Conservation (phyloP, 768 basidiomycete species). For the Leccinum rimulosum region DNA sequence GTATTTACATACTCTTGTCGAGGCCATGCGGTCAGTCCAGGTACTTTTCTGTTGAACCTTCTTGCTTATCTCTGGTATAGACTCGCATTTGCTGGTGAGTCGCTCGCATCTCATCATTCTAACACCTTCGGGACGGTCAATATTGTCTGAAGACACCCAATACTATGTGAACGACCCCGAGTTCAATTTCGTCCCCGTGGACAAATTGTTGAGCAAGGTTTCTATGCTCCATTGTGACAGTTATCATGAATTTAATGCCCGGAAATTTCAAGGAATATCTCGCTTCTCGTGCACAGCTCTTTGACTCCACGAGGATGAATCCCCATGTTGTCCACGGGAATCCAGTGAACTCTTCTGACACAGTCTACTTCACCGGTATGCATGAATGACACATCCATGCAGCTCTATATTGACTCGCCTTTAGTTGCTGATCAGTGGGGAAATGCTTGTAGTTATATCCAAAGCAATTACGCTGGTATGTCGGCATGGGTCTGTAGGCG, state of each 20-base stretch:
- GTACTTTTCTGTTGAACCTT: neutral
- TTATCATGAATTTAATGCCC: neutral
- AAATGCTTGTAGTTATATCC: constrained; percentile 86
- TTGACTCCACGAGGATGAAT: constrained; percentile 66
- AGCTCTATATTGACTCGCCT: constrained; percentile 1
- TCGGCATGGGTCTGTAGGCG: neutral
- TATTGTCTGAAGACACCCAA: constrained; percentile 57
- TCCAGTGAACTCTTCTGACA: constrained; percentile 85
- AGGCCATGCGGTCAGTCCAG: constrained; percentile 66
- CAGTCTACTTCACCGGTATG: constrained; percentile 87
- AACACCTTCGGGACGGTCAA: neutral
- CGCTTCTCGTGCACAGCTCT: constrained; percentile 70
- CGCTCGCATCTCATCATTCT: too few relatives aligned
- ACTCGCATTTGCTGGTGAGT: constrained; percentile 73
- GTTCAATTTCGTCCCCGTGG: constrained; percentile 70
- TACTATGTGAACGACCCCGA: constrained; percentile 95
- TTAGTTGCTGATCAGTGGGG: constrained; percentile 83
- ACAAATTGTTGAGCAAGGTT: constrained; percentile 83
- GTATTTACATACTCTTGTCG: constrained; percentile 86
- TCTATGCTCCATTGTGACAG: neutral
- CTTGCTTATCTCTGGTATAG: constrained; percentile 30
- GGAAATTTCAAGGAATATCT: constrained; percentile 68
- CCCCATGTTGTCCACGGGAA: constrained; percentile 71
- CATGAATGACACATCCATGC: neutral
- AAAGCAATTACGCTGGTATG: constrained; percentile 82